Percentiles rank a stretch among this genome's conserved stretches.
Evolutionary conservation across 768 basidiomycete species (phyloP).

Genomic region (Hemileccinum impolitum): DNA sequence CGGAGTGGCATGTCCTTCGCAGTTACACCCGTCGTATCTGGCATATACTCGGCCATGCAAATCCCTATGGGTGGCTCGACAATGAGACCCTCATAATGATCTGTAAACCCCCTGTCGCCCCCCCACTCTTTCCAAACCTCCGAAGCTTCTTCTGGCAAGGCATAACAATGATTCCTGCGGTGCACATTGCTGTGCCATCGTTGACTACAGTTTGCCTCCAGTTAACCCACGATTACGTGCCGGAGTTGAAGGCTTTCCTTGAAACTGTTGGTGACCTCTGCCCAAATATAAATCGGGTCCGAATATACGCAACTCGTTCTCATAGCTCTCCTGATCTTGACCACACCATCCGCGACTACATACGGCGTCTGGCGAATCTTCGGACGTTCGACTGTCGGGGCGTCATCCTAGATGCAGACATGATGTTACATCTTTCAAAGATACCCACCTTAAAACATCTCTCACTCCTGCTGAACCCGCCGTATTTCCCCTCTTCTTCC

Average conservation of each 20-base stretch:
- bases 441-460: neutral
- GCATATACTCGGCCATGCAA: no score
- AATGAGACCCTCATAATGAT: no score
- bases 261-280: neutral
- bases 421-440: neutral
- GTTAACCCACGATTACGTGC: neutral
- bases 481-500: neutral
- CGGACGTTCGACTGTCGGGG: no score
- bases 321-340: neutral
- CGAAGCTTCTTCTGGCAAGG: conserved; percentile 3
- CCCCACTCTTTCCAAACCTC: no score
- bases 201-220: conserved; percentile 1
- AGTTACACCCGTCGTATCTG: no score
- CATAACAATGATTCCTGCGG: neutral
- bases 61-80: no score
- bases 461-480: neutral
- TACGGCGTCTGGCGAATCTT: no score
- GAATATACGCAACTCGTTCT: neutral
- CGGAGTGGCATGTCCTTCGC: no score
- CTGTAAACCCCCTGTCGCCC: neutral
- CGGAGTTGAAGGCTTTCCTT: neutral
- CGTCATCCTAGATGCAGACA: no score
- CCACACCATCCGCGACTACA: neutral
- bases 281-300: neutral
- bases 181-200: neutral